Percentiles rank a stretch among this genome's conserved stretches.
phyloP scores from a whole-genome alignment of 208 protist species.

The Strigomonas culicis region DNA sequence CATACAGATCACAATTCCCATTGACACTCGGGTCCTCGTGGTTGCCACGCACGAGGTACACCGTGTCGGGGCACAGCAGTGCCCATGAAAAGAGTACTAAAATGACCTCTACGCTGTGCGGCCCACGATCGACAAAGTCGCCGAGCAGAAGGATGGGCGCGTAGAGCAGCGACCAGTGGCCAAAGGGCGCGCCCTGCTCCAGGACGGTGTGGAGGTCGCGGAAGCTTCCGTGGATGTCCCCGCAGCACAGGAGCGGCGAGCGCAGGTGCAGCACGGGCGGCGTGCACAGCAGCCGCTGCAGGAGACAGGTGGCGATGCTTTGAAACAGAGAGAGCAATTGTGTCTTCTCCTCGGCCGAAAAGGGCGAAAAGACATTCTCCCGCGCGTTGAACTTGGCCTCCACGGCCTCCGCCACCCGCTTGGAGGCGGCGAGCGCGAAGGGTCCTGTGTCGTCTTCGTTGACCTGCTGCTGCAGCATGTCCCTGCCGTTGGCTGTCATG shows the following conservation, averaged over 20 bases:
- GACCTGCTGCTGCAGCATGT: neutral
- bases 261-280: conserved; percentile 30
- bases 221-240: conserved; percentile 75
- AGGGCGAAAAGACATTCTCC: conserved; percentile 3
- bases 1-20: conserved; percentile 46
- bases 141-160: conserved; percentile 94
- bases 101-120: conserved; percentile 71
- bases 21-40: conserved; percentile 83
- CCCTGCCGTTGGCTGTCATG: neutral
- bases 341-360: conserved; percentile 6
- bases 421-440: neutral
- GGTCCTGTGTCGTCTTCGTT: neutral
- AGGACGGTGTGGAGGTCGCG: conserved; percentile 51
- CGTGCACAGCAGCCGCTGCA: neutral
- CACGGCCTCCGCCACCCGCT: neutral
- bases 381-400: neutral
- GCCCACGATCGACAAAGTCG: conserved; percentile 96
- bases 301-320: conserved; percentile 1
- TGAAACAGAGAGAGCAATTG: conserved; percentile 17
- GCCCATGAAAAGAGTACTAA: conserved; percentile 69
- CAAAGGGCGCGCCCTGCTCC: conserved; percentile 30
- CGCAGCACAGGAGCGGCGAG: conserved; percentile 60
- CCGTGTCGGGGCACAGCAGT: conserved; percentile 44
- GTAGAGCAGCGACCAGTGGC: conserved; percentile 42
- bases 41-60: conserved; percentile 87